Conservation (phyloP, 148 eudicot genomes). For the Dianthus caryophyllus region DNA sequence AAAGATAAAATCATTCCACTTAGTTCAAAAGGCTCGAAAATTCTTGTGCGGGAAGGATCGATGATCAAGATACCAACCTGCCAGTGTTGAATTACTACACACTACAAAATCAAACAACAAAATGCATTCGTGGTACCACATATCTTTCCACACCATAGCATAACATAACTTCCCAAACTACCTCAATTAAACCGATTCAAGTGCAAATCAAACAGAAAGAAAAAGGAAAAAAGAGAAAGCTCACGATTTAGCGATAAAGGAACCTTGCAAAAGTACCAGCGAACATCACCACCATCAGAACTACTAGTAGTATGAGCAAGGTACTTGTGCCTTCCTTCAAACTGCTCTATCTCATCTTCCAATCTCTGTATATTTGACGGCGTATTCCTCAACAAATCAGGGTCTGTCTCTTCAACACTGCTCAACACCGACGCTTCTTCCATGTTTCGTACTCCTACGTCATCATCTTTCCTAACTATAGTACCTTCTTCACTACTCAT, state of each 20-base stretch:
- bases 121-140: too few relatives aligned
- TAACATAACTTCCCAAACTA: too few relatives aligned
- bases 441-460: too few relatives aligned
- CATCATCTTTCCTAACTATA: too few relatives aligned
- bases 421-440: too few relatives aligned
- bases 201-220: not conserved
- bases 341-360: constrained; percentile 81
- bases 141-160: too few relatives aligned
- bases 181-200: not conserved
- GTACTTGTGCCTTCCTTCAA: constrained; percentile 83
- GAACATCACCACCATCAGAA: constrained; percentile 87
- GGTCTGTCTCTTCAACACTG: constrained; percentile 38
- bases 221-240: constrained; percentile 14
- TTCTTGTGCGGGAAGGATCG: not conserved
- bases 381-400: constrained; percentile 81
- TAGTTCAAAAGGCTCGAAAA: not conserved
- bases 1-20: not conserved
- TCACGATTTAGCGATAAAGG: constrained; percentile 69
- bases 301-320: constrained; percentile 84
- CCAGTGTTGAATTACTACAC: not conserved
- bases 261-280: constrained; percentile 95
- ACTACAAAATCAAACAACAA: too few relatives aligned
- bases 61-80: not conserved
- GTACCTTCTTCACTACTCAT: too few relatives aligned
- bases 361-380: constrained; percentile 73